phyloP scores from a whole-genome alignment of 352 stramenopile genomes.

The Lagenidium giganteum region DNA sequence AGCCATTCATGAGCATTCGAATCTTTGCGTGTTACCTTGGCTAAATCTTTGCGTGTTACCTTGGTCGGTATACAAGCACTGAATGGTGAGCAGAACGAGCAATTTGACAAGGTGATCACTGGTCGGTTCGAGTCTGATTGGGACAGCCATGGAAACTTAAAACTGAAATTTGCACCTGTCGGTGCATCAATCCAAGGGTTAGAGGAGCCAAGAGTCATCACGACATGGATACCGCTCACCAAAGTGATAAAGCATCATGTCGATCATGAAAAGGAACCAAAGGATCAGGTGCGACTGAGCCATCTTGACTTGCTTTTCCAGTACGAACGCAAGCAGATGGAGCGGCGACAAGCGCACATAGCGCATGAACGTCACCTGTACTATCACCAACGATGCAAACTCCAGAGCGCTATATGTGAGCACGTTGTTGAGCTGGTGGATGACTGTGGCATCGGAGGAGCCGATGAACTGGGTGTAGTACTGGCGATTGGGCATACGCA shows the following conservation, averaged over 20 bases:
- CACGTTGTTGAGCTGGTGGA: constrained; percentile 21
- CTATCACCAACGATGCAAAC: constrained; percentile 25
- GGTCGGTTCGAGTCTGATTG: no score
- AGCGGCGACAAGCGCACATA: constrained; percentile 23
- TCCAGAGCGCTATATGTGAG: constrained; percentile 30
- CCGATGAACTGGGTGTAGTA: constrained; percentile 24
- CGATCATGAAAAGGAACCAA: constrained; percentile 29
- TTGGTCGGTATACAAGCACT: no score
- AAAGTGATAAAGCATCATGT: constrained; percentile 21
- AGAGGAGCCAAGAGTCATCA: no score
- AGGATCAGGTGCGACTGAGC: constrained; percentile 25
- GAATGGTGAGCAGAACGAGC: no score
- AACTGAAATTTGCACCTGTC: no score
- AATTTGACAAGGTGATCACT: no score
- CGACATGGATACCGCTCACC: no score
- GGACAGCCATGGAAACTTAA: no score
- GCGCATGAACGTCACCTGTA: constrained; percentile 16
- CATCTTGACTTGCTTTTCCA: constrained; percentile 19
- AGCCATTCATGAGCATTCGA: no score
- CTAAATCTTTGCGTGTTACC: no score
- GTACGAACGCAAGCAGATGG: constrained; percentile 24
- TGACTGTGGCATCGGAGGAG: constrained; percentile 10
- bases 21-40: no score
- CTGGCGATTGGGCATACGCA: constrained; percentile 28
- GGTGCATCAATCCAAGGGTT: no score